Evolutionary conservation across 2,329 filamentous ascomycete species (phyloP).

Genomic region (Exophiala sp.): DNA sequence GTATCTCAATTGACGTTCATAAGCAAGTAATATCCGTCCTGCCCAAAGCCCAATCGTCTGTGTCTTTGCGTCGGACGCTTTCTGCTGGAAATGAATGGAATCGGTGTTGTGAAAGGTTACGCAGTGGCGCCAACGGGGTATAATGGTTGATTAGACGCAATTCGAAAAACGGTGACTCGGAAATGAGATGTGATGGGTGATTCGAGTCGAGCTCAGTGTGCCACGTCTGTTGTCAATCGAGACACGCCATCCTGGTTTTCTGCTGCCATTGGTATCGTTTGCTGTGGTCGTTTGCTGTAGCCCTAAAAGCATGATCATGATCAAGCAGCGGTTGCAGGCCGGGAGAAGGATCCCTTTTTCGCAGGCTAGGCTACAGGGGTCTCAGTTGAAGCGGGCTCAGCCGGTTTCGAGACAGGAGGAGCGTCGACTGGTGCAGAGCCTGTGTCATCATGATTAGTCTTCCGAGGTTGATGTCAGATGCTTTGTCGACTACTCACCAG

Average conservation of each 20-base stretch:
- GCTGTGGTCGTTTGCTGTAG: not conserved
- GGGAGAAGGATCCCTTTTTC: conserved; percentile 6
- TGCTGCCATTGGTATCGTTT: not conserved
- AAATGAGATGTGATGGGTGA: not conserved
- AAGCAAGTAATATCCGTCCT: conserved; percentile 15
- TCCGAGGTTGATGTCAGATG: not conserved
- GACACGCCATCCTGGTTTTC: no score
- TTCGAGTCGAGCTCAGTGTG: not conserved
- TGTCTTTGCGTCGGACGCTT: not conserved
- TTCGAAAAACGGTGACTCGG: not conserved
- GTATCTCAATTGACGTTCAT: conserved; percentile 17
- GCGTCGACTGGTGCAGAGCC: conserved; percentile 19
- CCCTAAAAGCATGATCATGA: not conserved
- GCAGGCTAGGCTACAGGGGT: conserved; percentile 12
- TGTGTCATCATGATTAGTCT: conserved; percentile 4
- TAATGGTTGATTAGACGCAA: conserved; percentile 23
- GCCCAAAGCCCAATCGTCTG: conserved; percentile 9
- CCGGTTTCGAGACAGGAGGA: conserved; percentile 12
- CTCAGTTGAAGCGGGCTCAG: conserved; percentile 19
- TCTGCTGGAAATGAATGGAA: not conserved
- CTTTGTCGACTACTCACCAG: conserved; percentile 15
- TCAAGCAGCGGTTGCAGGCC: not conserved
- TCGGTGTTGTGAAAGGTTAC: conserved; percentile 14
- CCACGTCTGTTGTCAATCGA: not conserved
- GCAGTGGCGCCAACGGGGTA: conserved; percentile 18